Conservation (phyloP, 2,329 filamentous ascomycete species). For the Exophiala calicioides region DNA sequence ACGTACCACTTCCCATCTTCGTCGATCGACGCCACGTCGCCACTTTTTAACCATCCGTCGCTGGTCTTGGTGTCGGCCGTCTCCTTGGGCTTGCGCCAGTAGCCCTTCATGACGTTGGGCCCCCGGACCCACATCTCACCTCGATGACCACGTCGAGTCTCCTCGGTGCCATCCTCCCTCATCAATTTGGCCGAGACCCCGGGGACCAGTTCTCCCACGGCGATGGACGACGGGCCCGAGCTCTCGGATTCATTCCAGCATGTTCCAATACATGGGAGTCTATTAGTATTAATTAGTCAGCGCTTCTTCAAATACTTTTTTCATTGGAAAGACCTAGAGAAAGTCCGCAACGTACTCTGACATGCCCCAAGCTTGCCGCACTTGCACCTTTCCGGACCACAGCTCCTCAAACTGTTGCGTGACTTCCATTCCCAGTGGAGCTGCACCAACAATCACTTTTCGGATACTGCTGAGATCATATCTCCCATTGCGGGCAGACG, state of each 20-base stretch:
- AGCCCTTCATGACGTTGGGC: slow-evolving; percentile 60
- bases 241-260: slow-evolving; percentile 60
- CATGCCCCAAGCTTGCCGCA: slow-evolving; percentile 76
- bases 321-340: background rate
- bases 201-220: slow-evolving; percentile 67
- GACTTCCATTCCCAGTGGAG: background rate
- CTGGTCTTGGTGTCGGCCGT: slow-evolving; percentile 53
- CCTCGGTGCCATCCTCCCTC: slow-evolving; percentile 50
- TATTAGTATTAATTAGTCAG: slow-evolving; percentile 22
- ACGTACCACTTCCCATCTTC: slow-evolving; percentile 46
- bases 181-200: slow-evolving; percentile 71
- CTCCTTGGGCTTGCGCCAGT: slow-evolving; percentile 58
- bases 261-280: slow-evolving; percentile 66
- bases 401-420: background rate
- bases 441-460: background rate
- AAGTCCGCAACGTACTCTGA: slow-evolving; percentile 58
- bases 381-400: slow-evolving; percentile 36
- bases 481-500: slow-evolving; percentile 49
- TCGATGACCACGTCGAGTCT: background rate
- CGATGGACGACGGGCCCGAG: slow-evolving; percentile 39
- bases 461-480: slow-evolving; percentile 64
- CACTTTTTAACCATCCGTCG: slow-evolving; percentile 61
- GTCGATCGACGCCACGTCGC: slow-evolving; percentile 55
- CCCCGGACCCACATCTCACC: slow-evolving; percentile 55
- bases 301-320: background rate